Base-by-base conservation (phyloP, 495 filamentous ascomycete species). In the Symbiotaphrina buchneri region DNA sequence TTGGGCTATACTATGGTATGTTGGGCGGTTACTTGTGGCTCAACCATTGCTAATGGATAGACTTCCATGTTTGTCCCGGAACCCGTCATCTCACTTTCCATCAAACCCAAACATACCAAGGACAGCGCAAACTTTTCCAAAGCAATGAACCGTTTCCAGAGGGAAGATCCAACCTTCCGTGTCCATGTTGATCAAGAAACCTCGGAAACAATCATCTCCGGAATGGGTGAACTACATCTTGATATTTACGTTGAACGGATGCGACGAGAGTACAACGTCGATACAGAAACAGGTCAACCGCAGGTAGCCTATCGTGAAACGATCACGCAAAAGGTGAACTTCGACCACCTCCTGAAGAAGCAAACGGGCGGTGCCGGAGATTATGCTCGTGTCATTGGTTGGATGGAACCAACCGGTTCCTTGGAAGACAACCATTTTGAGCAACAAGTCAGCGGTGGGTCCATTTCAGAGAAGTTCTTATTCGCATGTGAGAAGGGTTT, bases 61-160 rank as follows among this genome's bases (percentile, higher is more conserved):
- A 79, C 82, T 18, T 87, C 83, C 41, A 99, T 99, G 90, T 95
- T 78, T 52, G 90, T 99, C 29, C 90, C 90, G 7, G 90, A 99
- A 50, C 79, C 90, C 21, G 90, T 99, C 53, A 94, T 99, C 44
- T 92, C 83, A 7, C 71, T 95, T 29, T 91, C 80, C 30, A 94
- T 99, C 60, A 85, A 82, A 53, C 87, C 90, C 28, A 95, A 95
- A 58, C 70, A 80, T 45, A 82, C 63, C 52, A 91, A 82, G 52
- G 90, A 99, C 45, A 68, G 68, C 21, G 65, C 77, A 51, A 91
- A 90, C 59, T 99, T 99, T 65, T 79, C 71, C 42, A 99, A 95
- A 61, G 90, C 90, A 41, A 95, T 99, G 70, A 81, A 82, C 41
- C 80, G 90, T 40, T 99, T 99, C 71, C 87, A 94, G 58, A 70